Base-by-base conservation (phyloP, 768 basidiomycete genomes). In the Tylopilus sp. region DNA sequence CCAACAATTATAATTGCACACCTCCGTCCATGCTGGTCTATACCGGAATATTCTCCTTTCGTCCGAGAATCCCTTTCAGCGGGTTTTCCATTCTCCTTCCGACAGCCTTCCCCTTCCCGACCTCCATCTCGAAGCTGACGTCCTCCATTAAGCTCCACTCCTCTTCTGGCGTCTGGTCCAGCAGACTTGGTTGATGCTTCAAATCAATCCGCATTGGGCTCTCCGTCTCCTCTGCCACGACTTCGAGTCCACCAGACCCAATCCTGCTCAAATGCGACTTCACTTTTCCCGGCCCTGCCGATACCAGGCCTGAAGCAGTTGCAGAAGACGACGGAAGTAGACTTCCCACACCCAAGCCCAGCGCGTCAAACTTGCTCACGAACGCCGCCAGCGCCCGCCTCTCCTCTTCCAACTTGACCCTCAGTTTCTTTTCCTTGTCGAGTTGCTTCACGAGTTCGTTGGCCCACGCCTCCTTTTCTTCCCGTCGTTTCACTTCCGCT, bases 361-460 rank as follows among this genome's bases (percentile, higher is more conserved):
- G 69, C 12, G 88, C 77, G 69, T 93, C 91, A 62, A 92, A 90
- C 66, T 87, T 89, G 67, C 76, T 77, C 41, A 93, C 91, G 60
- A 93, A 93, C 7, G 88, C 79, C 4, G 87, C 81, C 36, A 93
- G 75, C 10, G 88, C 90, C 22, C 83, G 76, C 33, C 89, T 80
- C 70, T 92, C 89, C 40, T 85, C 85, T 65, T 92, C 89, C 46
- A 92, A 69, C 58, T 84, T 84, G 30, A 72, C 65, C 45, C 87
- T 74, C 45, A 82, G 79, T 76, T 81, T 84, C 69, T 84, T 86
- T 75, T 92, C 90, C 66, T 83, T 87, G 60, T 92, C 90, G 31
- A 92, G 72, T 60, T 87, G 82, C 56, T 77, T 82, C 36, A 87
- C 85, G 13, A 92, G 70, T 67, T 92, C 89, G 14, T 77, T 76